phyloP scores from a whole-genome alignment of 306 rosid species.

The Macrotyloma uniflorum region DNA sequence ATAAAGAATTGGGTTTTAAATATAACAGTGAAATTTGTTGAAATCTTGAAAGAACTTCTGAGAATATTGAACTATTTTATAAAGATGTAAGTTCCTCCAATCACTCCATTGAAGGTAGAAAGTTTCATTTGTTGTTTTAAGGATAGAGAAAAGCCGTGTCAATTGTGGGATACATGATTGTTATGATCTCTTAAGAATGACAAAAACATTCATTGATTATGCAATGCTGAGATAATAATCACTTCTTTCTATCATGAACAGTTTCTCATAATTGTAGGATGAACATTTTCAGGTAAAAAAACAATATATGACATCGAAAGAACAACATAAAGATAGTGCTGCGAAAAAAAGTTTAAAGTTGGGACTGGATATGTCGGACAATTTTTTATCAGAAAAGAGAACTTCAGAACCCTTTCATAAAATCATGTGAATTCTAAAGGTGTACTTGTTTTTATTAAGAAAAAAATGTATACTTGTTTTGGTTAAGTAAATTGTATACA shows the following conservation, averaged over 20 bases:
- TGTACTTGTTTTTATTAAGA: neutral
- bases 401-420: neutral
- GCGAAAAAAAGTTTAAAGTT: neutral
- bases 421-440: neutral
- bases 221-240: conserved; percentile 29
- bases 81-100: neutral
- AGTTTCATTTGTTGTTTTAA: neutral
- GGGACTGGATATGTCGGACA: neutral
- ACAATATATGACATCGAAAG: neutral
- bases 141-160: neutral
- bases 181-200: neutral
- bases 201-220: neutral
- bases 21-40: neutral
- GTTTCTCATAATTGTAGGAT: neutral
- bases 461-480: too few species aligned
- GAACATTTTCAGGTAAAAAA: neutral
- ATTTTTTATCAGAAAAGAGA: neutral
- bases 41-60: neutral
- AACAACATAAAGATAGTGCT: neutral
- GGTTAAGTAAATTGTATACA: neutral
- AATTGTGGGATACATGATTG: conserved; percentile 1
- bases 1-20: too few species aligned
- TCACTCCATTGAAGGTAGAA: neutral
- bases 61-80: neutral
- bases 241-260: neutral